Evolutionary conservation across 139 green algal genomes (phyloP), one percentile per base, ranked within the genome.

Genomic region (Chlorella sp.): DNA sequence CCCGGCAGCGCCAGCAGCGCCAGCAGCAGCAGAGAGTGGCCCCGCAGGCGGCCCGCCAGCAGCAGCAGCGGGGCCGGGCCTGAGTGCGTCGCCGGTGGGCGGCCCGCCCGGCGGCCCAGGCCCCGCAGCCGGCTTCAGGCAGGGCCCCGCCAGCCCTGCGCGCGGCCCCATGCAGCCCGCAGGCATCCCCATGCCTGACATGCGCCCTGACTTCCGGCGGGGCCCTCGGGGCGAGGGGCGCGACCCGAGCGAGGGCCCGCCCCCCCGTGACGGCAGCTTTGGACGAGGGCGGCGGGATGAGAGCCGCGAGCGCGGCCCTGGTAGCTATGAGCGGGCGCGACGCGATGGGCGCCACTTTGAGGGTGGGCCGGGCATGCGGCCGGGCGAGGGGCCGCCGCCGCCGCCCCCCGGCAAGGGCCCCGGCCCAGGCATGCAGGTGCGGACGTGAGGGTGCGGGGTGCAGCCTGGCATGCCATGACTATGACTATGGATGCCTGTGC

Each of bases 341-440:
- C 74, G 74, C 4, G 74, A 81, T 0, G 55, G 55, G 55, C 76
- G 76, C 25, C 76, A 82, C 62, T 74, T 30, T 55, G 78, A 83
- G 26, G 60, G 60, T 26, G 78, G 78, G 5, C 78, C 78, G 0
- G 78, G 78, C 62, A 83, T 83, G 78, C 76, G 76, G 21, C 11
- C 21, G 9, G 63, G 63, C 28, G 78, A 83, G 3, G 76, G 78
- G 4, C 62, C 63, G n/a, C 78, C 78, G 38, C 63, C 78, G n/a
- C 78, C 78, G 28, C 62, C 63, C n/a, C 78, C 78, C 0, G 78
- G 78, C 78, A 83, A 83, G 63, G 78, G 78, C n/a, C 78, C 78
- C 5, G 78, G 78, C n/a, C 78, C 56, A 15, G 76, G 76, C 76
- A 82, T 82, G 76, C 76, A 82, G 76, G 76, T 78, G 26, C 11